Base-by-base conservation (phyloP, 2,329 filamentous ascomycete genomes). In the Apiospora hydei region DNA sequence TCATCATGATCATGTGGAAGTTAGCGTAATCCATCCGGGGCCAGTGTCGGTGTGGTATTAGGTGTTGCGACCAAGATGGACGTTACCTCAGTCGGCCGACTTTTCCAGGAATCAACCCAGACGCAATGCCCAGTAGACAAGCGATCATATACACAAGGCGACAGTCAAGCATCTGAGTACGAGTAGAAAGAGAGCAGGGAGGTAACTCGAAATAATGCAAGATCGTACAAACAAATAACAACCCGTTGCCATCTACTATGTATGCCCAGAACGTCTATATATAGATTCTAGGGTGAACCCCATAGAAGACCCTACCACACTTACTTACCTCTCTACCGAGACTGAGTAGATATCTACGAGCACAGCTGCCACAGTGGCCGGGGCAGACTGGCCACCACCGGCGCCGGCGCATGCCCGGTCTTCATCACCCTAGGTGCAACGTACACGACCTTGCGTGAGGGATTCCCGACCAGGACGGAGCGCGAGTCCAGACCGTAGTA, bases 401-500 rank as follows among this genome's bases (percentile, higher is more conserved):
- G 74, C 69, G 75, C 73, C 70, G 75, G 73, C 73, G 73, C 73
- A 73, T 76, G 76, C 4, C 74, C 76, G 34, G 77, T 77, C 72
- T 78, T 81, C 46, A 81, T 75, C 75, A 88, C 87, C 78, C 89
- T 90, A 73, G 96, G 84, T 4, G 93, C 93, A 30, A 98, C 91
- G 77, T 97, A 98, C 10, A 96, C 94, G 74, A 96, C 92, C 69
- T 94, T 89, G 70, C 92, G 89, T 18, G 91, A 88, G 3, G 94
- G 92, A 75, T 90, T 87, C 44, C 91, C 91, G 0, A 92, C 88
- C 0, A 92, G 93, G 73, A 96, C 89, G 5, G 93, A 95, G 85
- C 91, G 94, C 26, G 95, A 98, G 73, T 91, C 89, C 71, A 98
- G 88, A 64, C 95, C 95, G 80, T 98, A 98, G 82, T 98, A 98